These are phyloP conservation scores for Viola odorata DNA, from an alignment of 345 rosid species.

Conservation along the genomic window DNA sequence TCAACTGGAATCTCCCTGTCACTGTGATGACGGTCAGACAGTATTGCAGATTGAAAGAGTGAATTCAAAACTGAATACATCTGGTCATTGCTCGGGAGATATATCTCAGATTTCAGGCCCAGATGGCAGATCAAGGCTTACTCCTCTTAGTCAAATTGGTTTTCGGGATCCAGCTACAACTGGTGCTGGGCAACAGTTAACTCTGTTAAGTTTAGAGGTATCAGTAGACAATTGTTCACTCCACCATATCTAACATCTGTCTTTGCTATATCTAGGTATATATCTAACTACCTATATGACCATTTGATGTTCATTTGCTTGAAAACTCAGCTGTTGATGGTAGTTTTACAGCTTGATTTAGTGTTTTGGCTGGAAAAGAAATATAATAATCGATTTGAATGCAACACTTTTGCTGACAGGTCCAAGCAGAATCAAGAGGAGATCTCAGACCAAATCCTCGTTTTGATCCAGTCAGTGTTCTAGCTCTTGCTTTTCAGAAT, in stretches of 20 bases:
- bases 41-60: constrained; percentile 33
- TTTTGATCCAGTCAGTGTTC: constrained; percentile 64
- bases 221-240: constrained; percentile 1
- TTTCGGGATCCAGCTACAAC: constrained; percentile 92
- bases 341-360: neutral
- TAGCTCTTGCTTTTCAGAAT: constrained; percentile 66
- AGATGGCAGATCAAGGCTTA: constrained; percentile 57
- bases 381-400: constrained; percentile 8
- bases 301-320: neutral
- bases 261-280: neutral
- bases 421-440: constrained; percentile 84
- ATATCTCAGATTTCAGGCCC: constrained; percentile 91
- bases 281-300: neutral
- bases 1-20: constrained; percentile 26
- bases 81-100: constrained; percentile 38
- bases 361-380: neutral
- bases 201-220: constrained; percentile 90
- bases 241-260: neutral
- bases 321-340: neutral
- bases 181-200: constrained; percentile 93
- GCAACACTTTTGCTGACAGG: constrained; percentile 40
- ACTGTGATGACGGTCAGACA: constrained; percentile 14
- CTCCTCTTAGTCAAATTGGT: constrained; percentile 94
- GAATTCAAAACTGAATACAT: constrained; percentile 23
- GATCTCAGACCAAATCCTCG: constrained; percentile 86